A percentile compares a stretch with the other conserved stretches of the same genome.
Evolutionary conservation across 2,329 filamentous ascomycete genomes (phyloP).

Genomic region (Stachybotrys echinatus): DNA sequence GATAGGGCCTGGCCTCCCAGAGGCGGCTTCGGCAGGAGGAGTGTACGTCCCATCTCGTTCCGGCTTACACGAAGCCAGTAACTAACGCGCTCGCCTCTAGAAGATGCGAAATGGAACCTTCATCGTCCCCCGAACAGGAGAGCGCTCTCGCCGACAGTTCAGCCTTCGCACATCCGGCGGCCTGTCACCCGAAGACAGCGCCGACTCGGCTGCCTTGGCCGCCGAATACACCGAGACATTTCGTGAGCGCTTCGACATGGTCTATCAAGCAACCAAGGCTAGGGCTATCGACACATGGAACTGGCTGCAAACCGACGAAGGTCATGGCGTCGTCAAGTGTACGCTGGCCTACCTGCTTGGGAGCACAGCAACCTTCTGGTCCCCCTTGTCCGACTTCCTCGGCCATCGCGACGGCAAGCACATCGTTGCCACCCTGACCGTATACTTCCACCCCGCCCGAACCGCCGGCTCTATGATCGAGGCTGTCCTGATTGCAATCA

Average conservation of each 20-base stretch:
- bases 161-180: slow-evolving; percentile 57
- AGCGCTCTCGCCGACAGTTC: slow-evolving; percentile 75
- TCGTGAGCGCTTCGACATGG: slow-evolving; percentile 26
- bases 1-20: slow-evolving; percentile 33
- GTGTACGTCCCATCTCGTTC: slow-evolving; percentile 26
- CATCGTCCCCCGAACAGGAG: slow-evolving; percentile 79
- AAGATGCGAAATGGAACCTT: slow-evolving; percentile 82
- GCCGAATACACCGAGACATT: slow-evolving; percentile 19
- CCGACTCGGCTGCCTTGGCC: slow-evolving; percentile 12
- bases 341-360: slow-evolving; percentile 84
- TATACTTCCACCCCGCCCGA: slow-evolving; percentile 89
- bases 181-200: slow-evolving; percentile 13
- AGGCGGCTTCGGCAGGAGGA: slow-evolving; percentile 40
- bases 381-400: slow-evolving; percentile 64
- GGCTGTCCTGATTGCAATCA: slow-evolving; percentile 68
- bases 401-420: slow-evolving; percentile 89
- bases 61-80: neutral
- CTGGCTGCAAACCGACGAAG: slow-evolving; percentile 67
- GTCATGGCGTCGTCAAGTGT: slow-evolving; percentile 82
- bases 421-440: slow-evolving; percentile 86
- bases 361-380: slow-evolving; percentile 79
- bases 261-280: slow-evolving; percentile 26
- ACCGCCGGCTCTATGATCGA: slow-evolving; percentile 87
- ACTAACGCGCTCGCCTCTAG: slow-evolving; percentile 26
- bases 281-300: slow-evolving; percentile 37